Percentiles rank a stretch among this genome's conserved stretches.
Evolutionary conservation across 495 filamentous ascomycete species (phyloP).

Genomic region (Podospora anserina): DNA sequence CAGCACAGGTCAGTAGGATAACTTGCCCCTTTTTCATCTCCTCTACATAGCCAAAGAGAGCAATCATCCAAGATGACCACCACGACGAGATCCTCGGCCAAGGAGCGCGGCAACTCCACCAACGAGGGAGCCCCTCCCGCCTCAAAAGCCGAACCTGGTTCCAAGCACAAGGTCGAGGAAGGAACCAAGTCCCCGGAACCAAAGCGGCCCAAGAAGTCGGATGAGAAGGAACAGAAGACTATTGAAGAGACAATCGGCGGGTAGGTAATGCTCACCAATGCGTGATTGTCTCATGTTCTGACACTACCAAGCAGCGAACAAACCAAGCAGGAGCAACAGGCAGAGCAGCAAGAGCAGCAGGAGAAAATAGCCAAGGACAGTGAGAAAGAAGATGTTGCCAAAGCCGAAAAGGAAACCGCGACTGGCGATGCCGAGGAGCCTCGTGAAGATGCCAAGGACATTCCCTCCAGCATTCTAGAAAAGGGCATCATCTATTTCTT

Average conservation of each 20-base stretch:
- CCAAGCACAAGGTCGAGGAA: conserved; percentile 26
- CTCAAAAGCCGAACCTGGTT: conserved; percentile 20
- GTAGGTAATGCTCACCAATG: neutral
- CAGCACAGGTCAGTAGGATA: neutral
- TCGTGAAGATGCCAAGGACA: conserved; percentile 27
- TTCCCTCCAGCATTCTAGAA: conserved; percentile 76
- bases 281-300: neutral
- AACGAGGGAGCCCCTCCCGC: conserved; percentile 7
- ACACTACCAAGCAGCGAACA: neutral
- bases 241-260: conserved; percentile 11
- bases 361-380: neutral
- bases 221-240: conserved; percentile 13
- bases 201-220: conserved; percentile 21
- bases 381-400: neutral
- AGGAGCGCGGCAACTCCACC: conserved; percentile 7
- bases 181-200: conserved; percentile 10
- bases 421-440: conserved; percentile 23
- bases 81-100: conserved; percentile 23
- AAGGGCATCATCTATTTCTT: conserved; percentile 97
- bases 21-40: neutral
- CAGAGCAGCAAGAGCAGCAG: conserved; percentile 1
- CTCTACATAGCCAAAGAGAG: neutral
- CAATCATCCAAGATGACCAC: conserved; percentile 17
- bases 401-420: neutral
- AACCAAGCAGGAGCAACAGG: neutral